A percentile compares a stretch with the other conserved stretches of the same genome.
phyloP scores from a whole-genome alignment of 2,329 filamentous ascomycete genomes.

The Cercospora citrullina region DNA sequence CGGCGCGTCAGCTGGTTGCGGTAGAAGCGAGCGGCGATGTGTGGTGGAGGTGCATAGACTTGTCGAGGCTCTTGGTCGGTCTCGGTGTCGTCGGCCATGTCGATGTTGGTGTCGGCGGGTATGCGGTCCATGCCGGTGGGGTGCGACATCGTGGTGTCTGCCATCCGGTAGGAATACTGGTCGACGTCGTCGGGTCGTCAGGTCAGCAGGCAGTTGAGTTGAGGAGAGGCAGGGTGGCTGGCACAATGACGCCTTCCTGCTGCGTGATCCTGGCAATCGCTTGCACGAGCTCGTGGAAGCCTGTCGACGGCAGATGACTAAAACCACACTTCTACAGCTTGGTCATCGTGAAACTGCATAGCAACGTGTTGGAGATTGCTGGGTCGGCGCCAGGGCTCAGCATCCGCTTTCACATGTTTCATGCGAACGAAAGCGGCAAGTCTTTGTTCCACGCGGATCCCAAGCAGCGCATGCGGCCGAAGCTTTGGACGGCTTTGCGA shows the following conservation, averaged over 20 bases:
- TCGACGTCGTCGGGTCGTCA: not conserved
- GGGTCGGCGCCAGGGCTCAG: not conserved
- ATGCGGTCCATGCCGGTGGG: constrained; percentile 6
- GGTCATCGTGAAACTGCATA: not conserved
- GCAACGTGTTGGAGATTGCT: not conserved
- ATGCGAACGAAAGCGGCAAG: constrained; percentile 3
- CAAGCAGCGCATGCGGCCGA: constrained; percentile 9
- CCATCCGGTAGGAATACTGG: constrained; percentile 5
- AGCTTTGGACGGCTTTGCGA: constrained; percentile 7
- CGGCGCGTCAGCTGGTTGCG: constrained; percentile 60
- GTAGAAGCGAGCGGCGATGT: constrained; percentile 77
- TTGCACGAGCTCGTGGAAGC: constrained; percentile 14
- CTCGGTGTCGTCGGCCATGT: constrained; percentile 22
- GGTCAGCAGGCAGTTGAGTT: constrained; percentile 1
- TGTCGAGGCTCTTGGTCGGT: constrained; percentile 20
- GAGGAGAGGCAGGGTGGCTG: not conserved
- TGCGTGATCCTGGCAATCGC: constrained; percentile 7
- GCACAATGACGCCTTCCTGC: constrained; percentile 10
- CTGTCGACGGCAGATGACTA: constrained; percentile 11
- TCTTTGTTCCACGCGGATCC: not conserved
- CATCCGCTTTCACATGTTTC: constrained; percentile 8
- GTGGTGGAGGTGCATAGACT: constrained; percentile 68
- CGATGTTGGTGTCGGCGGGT: constrained; percentile 4
- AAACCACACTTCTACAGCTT: not conserved
- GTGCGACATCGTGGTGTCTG: constrained; percentile 16